phyloP scores from a whole-genome alignment of 352 stramenopile species.

The Aphanomyces euteiches region DNA sequence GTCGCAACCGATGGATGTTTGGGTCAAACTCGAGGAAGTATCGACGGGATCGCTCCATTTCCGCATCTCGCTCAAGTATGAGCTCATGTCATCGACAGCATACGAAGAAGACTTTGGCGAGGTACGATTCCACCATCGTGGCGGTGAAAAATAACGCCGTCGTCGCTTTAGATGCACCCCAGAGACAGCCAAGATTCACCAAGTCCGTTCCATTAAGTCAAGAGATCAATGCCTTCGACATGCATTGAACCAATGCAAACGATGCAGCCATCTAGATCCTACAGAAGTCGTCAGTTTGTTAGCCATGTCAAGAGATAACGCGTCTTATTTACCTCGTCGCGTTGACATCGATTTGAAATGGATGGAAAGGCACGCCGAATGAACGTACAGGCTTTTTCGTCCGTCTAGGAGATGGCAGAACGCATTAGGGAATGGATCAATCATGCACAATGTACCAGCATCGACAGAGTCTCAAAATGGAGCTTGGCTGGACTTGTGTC shows the following conservation, averaged over 20 bases:
- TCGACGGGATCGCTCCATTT: slow-evolving; percentile 53
- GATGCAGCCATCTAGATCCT: slow-evolving; percentile 37
- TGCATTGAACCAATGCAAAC: slow-evolving; percentile 39
- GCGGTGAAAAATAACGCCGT: neutral
- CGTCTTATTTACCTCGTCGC: neutral
- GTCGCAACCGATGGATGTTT: slow-evolving; percentile 59
- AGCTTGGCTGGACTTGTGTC: neutral
- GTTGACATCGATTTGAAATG: neutral
- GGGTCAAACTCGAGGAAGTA: slow-evolving; percentile 62
- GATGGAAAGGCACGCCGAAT: slow-evolving; percentile 21
- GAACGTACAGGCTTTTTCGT: neutral
- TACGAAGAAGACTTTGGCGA: slow-evolving; percentile 28
- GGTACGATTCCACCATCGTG: slow-evolving; percentile 12
- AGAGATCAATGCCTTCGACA: neutral
- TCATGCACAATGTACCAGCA: slow-evolving; percentile 11
- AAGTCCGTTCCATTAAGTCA: neutral
- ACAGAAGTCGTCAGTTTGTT: neutral
- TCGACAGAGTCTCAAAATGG: slow-evolving; percentile 17
- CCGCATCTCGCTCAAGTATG: slow-evolving; percentile 63
- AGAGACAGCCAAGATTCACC: neutral
- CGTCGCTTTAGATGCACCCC: neutral
- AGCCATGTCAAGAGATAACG: neutral
- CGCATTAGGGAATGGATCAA: neutral
- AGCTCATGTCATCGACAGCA: slow-evolving; percentile 68
- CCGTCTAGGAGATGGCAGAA: neutral